Percentiles rank a stretch among this genome's conserved stretches.
These are phyloP conservation scores for Salvia splendens DNA, from an alignment of 257 asterid species.

Conservation along the genomic window DNA sequence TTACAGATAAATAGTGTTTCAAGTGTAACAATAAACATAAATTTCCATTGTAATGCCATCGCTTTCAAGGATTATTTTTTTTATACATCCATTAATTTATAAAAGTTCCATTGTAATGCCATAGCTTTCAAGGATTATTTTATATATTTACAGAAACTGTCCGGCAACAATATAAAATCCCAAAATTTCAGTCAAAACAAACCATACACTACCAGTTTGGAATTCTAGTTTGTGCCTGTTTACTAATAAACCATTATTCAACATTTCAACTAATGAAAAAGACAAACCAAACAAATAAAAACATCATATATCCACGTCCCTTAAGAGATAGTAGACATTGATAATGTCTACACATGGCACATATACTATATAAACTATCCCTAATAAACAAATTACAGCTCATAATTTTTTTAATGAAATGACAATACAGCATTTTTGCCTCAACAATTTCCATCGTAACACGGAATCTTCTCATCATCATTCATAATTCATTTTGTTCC, in stretches of 20 bases:
- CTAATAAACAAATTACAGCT: slow-evolving; percentile 19
- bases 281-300: background rate
- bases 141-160: background rate
- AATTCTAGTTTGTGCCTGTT: background rate
- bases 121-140: background rate
- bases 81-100: too few species aligned
- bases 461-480: slow-evolving; percentile 41
- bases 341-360: background rate
- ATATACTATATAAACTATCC: background rate
- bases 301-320: background rate
- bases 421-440: slow-evolving; percentile 43
- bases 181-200: background rate
- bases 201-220: background rate
- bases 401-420: slow-evolving; percentile 20
- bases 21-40: background rate
- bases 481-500: slow-evolving; percentile 19
- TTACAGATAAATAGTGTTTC: background rate
- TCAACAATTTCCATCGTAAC: slow-evolving; percentile 15
- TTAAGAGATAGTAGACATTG: background rate
- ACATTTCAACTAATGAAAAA: slow-evolving; percentile 5
- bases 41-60: background rate
- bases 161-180: slow-evolving; percentile 13
- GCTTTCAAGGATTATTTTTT: background rate
- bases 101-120: background rate
- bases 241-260: background rate